Evolutionary conservation across 805 yeast species (phyloP).

Genomic region (Wickerhamomyces bovis): DNA sequence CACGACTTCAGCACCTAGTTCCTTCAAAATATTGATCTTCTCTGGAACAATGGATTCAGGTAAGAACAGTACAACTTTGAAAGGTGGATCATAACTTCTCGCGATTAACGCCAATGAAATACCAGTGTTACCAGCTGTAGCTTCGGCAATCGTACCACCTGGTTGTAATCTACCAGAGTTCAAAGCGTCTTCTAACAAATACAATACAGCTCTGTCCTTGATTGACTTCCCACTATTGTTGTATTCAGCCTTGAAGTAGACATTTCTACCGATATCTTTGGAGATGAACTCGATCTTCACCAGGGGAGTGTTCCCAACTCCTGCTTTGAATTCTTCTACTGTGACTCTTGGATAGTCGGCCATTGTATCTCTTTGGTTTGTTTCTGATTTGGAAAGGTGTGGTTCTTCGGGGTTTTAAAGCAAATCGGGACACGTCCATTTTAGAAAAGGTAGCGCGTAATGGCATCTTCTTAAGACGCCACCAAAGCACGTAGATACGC

Average conservation of each 20-base stretch:
- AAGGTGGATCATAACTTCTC: slow-evolving; percentile 21
- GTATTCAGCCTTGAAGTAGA: slow-evolving; percentile 70
- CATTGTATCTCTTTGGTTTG: slow-evolving; percentile 11
- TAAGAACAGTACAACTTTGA: slow-evolving; percentile 63
- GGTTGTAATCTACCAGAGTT: slow-evolving; percentile 44
- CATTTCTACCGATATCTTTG: slow-evolving; percentile 57
- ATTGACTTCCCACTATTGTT: slow-evolving; percentile 80
- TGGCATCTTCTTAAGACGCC: too few species aligned
- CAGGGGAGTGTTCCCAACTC: slow-evolving; percentile 68
- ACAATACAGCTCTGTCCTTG: slow-evolving; percentile 73
- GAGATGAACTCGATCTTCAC: slow-evolving; percentile 58
- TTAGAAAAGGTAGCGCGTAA: too few species aligned
- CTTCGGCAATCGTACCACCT: slow-evolving; percentile 69
- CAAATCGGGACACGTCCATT: background rate
- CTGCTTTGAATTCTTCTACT: slow-evolving; percentile 10
- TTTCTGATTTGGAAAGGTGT: slow-evolving; percentile 8
- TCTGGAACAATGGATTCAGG: slow-evolving; percentile 76
- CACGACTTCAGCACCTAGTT: slow-evolving; percentile 57
- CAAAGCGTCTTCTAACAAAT: slow-evolving; percentile 60
- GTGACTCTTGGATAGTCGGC: slow-evolving; percentile 7
- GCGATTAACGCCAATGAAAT: slow-evolving; percentile 73
- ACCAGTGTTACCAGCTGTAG: slow-evolving; percentile 85
- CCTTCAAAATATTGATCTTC: slow-evolving; percentile 50
- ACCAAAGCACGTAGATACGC: too few species aligned
- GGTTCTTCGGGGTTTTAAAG: background rate